phyloP scores from a whole-genome alignment of 2,329 filamentous ascomycete genomes.

The Fusarium acutatum region DNA sequence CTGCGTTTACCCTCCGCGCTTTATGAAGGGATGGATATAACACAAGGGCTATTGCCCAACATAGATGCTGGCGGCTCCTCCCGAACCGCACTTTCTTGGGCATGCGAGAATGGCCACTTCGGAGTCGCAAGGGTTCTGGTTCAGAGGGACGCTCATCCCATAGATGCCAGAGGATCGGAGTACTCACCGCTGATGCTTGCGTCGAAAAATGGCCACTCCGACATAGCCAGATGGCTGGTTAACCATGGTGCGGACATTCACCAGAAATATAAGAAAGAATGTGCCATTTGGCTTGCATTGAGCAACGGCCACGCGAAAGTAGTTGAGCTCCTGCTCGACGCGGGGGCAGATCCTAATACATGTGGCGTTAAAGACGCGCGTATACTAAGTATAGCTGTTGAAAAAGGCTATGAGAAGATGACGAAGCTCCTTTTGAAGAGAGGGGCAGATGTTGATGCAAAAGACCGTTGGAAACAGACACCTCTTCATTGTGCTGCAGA shows the following conservation, averaged over 20 bases:
- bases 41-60: accelerated
- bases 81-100: not conserved
- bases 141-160: accelerated
- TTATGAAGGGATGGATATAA: not conserved
- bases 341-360: accelerated
- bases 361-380: accelerated
- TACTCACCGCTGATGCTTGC: not conserved
- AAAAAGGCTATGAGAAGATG: accelerated
- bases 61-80: accelerated
- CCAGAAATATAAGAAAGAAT: accelerated
- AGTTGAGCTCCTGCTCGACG: accelerated
- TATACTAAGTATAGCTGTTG: accelerated
- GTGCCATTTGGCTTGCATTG: accelerated
- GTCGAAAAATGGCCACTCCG: accelerated
- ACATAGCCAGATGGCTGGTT: accelerated
- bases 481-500: accelerated
- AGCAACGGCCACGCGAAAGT: accelerated
- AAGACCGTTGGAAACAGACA: accelerated
- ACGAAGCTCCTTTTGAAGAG: not conserved
- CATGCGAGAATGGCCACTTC: accelerated
- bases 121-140: not conserved
- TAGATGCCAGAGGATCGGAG: accelerated
- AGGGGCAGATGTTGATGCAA: accelerated
- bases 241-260: accelerated
- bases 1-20: accelerated